Evolutionary conservation across 2,329 filamentous ascomycete genomes (phyloP), one percentile per base, ranked within the genome.

Genomic region (Aureobasidium sp.): DNA sequence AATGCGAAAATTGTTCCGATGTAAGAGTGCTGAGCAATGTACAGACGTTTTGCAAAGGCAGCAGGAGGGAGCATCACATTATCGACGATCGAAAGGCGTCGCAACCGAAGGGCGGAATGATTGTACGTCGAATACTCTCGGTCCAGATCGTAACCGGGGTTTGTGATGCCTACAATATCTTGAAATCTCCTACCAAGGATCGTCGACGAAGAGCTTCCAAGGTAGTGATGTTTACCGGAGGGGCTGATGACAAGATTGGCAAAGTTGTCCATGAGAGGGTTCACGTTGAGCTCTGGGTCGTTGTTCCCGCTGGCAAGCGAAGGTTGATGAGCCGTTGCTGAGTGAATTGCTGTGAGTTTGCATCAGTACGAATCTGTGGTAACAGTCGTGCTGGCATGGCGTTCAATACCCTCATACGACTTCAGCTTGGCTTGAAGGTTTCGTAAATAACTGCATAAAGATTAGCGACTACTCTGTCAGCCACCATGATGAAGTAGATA

Each of bases 1-100:
- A 84, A 80, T 12, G 79, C 78, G 63, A 84, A 84, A 11, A 84
- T 84, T 15, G 81, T 83, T 12, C 82, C 82, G 20, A 84, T 83
- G 61, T 82, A 84, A 37, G 76, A 75, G 68, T 83, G 81, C 62
- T 84, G 82, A 0, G 80, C 78, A 31, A 75, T 74, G 63, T 80
- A 82, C 1, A 81, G 72, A 15, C 79, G 73, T 57, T 78, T 79
- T 0, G 81, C 81, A 64, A 81, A 77, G 36, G 82, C 78, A 12
- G 78, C 73, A 0, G 81, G 80, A 0, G 81, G 81, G 1, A 83
- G 70, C 15, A 76, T 72, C 0, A 67, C 68, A 34, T 70, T 70
- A 36, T 73, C 73, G 66, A 72, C 70, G 61, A 73, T 34, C 72
- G 67, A 57, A 72, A 70, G 37, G 2, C 52, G 52, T 69, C 71